Conservation (phyloP, 805 yeast genomes). For the Wickerhamiella domercqiae region DNA sequence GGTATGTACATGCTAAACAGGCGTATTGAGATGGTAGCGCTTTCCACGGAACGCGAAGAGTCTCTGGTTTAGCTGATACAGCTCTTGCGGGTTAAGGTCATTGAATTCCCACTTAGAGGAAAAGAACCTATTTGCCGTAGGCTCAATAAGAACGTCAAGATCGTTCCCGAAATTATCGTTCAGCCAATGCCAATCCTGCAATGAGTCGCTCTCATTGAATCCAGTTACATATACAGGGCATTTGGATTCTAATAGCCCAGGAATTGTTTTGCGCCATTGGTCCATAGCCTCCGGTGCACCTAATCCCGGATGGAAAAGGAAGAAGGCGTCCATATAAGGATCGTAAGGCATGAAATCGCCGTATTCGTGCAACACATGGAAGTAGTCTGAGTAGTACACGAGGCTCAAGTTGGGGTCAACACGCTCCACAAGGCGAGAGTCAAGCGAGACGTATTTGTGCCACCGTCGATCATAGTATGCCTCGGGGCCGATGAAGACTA, state of each 20-base stretch:
- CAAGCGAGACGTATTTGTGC: conserved; percentile 42
- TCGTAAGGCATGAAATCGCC: conserved; percentile 97
- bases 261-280: conserved; percentile 72
- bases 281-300: conserved; percentile 65
- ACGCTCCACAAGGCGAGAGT: conserved; percentile 41
- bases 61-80: conserved; percentile 80
- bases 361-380: conserved; percentile 78
- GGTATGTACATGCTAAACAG: no score
- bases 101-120: conserved; percentile 91
- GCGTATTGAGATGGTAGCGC: conserved; percentile 65
- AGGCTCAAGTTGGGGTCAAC: conserved; percentile 60
- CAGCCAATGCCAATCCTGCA: conserved; percentile 60
- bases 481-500: conserved; percentile 92
- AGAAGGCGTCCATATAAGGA: conserved; percentile 86
- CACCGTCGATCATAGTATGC: conserved; percentile 59
- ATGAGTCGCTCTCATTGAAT: conserved; percentile 58
- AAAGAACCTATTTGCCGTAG: conserved; percentile 55
- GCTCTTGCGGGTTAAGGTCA: conserved; percentile 83
- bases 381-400: conserved; percentile 76
- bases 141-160: conserved; percentile 66
- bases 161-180: conserved; percentile 48
- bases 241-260: conserved; percentile 80
- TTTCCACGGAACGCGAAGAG: conserved; percentile 90
- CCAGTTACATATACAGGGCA: conserved; percentile 88
- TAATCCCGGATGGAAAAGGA: conserved; percentile 91